Evolutionary conservation across 2,329 filamentous ascomycete genomes (phyloP), one percentile per base, ranked within the genome.

Genomic region (Drechslera avenae): DNA sequence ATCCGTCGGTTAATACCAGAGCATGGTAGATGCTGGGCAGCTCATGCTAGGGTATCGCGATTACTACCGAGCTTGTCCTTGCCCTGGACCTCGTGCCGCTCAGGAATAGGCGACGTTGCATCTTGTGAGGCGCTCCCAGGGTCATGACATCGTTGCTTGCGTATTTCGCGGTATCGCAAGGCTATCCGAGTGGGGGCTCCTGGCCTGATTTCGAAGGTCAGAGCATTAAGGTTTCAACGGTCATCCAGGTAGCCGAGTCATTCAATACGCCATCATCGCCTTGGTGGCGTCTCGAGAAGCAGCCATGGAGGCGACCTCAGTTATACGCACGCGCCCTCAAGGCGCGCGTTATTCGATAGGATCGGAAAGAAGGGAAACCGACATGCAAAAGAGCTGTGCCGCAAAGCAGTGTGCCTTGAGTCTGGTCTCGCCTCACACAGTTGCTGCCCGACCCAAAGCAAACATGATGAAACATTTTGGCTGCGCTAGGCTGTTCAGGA

Each of bases 191-290:
- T 51, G 42, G 46, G 57, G 52, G 30, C 42, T 23, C 42, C 46
- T 34, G 18, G 47, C 39, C 33, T 41, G 52, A 50, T 39, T 14
- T 12, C 16, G 23, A 10, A 40, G 34, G 17, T 30, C 31, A 36
- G 46, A 54, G 53, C 43, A 62, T 60, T 56, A 55, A 41, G 48
- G 51, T 44, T 56, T 53, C 58, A 64, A 64, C 60, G 58, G 50
- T 46, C 35, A 49, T 60, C 42, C 26, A 49, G 53, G 52, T 51
- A 49, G 26, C 46, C 51, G 58, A 64, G 56, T 62, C 60, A 57
- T 10, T 35, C 42, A 14, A 39, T 28, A 36, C 39, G 28, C 44
- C 26, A 39, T 32, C 37, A 17, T 48, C 34, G 10, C 30, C 18
- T 40, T 32, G 45, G 16, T 39, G 33, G 45, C 39, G 42, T 55